Evolutionary conservation across 139 green algal species (phyloP).

Genomic region (Asterochloris erici): DNA sequence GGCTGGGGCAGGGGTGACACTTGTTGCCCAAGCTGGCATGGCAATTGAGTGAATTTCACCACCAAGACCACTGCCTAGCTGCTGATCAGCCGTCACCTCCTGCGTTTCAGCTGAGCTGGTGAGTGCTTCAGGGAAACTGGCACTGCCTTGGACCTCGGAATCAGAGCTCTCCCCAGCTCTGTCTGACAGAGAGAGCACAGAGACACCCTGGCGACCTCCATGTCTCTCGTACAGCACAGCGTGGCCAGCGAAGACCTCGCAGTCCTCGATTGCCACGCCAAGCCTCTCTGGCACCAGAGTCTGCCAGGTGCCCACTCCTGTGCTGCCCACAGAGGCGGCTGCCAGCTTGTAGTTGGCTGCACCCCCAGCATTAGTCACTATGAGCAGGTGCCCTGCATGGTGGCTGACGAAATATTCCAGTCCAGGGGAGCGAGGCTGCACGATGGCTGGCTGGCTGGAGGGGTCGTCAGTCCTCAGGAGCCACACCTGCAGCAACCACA

Average conservation of each 20-base stretch:
- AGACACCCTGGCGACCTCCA: constrained; percentile 17
- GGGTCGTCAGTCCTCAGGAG: constrained; percentile 31
- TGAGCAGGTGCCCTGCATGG: constrained; percentile 11
- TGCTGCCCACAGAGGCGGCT: background rate
- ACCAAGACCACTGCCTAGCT: too few species aligned
- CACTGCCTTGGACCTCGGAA: background rate
- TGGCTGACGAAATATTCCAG: constrained; percentile 84
- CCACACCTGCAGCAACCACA: constrained; percentile 39
- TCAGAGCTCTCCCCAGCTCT: background rate
- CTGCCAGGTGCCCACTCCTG: constrained; percentile 26
- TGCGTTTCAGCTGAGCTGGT: too few species aligned
- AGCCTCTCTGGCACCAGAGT: constrained; percentile 28
- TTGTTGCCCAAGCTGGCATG: too few species aligned
- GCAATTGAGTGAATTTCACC: too few species aligned
- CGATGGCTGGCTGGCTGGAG: background rate
- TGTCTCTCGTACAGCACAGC: constrained; percentile 44
- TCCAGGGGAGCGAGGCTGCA: constrained; percentile 40
- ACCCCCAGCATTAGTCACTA: constrained; percentile 31
- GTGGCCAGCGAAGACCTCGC: constrained; percentile 52
- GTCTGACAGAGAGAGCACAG: constrained; percentile 10
- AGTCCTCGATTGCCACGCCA: constrained; percentile 41
- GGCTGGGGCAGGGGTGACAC: too few species aligned
- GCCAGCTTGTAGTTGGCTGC: constrained; percentile 27
- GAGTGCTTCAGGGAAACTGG: background rate
- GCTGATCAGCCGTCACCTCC: too few species aligned